Evolutionary conservation across 2,329 filamentous ascomycete genomes (phyloP), one percentile per base, ranked within the genome.

Genomic region (Ampelomyces quisqualis): DNA sequence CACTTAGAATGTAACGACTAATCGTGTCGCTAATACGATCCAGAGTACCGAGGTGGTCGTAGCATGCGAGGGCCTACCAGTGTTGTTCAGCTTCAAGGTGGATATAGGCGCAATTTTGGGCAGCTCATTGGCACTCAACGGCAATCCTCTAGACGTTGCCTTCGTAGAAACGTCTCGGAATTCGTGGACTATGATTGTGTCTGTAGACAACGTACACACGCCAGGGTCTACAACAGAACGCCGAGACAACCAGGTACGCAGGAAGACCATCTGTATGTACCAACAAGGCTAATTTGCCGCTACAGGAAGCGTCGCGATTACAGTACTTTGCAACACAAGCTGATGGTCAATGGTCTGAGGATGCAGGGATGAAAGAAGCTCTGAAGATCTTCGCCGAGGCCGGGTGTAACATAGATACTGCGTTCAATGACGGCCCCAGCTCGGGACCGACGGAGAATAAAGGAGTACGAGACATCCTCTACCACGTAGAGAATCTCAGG

Each of bases 61-160:
- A 5, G 68, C 70, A 9, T 69, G 67, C 34, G 73, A 76, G 48
- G 70, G 69, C 4, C 37, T 72, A 19, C 78, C 81, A 43, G 86
- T 77, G 27, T 69, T 94, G 7, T 82, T 91, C 65, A 70, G 78
- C 40, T 86, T 85, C 70, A 46, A 62, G 1, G 64, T 77, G 34
- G 77, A 76, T 45, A 67, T 61, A 10, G 64, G 67, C 6, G 68
- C 75, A 31, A 77, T 75, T 35, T 17, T 31, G 14, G 45, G 40
- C 29, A 38, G 46, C 5, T 49, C 49, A 11, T 58, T 88, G 38
- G 65, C 72, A 26, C 65, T 88, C 4, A 72, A 75, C 2, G 85
- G 85, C 6, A 89, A 87, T 55, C 78, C 82, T 1, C 76, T 91
- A 4, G 79, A 82, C 57, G 55, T 79, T n/a, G 56, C 69, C 8